Base-by-base conservation (phyloP, 768 basidiomycete species). In the Mycena haematopus region DNA sequence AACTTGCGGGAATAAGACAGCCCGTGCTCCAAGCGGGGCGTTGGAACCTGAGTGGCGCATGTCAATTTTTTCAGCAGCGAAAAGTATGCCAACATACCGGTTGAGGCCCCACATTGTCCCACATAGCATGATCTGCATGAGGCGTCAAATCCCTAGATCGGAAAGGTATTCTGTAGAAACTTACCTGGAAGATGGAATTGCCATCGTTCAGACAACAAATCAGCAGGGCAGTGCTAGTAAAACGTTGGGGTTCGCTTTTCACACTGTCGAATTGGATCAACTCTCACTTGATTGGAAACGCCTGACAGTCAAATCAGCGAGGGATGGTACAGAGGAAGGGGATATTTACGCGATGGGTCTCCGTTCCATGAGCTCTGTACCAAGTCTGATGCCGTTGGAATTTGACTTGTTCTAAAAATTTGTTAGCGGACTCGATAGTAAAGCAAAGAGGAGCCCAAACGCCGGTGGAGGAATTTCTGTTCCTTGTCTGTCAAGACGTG, bases 351-450 rank as follows among this genome's bases (percentile, higher is more conserved):
- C 88, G 75, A 68, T 91, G 93, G 0, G 93, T 93, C 61, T 87
- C 87, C 14, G 91, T 93, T 21, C 90, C 91, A 73, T 95, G 93
- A 8, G 93, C 85, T 54, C 90, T 78, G 75, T 94, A 95, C 93
- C 92, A 95, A 1, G 92, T 93, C 75, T 92, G 86, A 44, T 83
- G 84, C 64, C 86, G 79, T 67, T 84, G 82, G 62, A 91, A 90
- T 72, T 88, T 84, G 52, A 79, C 75, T 78, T 92, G 90, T 64
- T 89, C 89, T 90, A 42, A 1, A 35, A 21, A 19, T 33, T 31
- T 42, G 27, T 60, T 36, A 29, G 40, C 64, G 11, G 14, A 45
- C 24, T 50, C n/a, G 6, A 17, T 33, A 44, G 35, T 38, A 11
- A n/a, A 24, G 22, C 22, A 22, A n/a, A 60, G 31, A n/a, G 15